Evolutionary conservation across 2,329 filamentous ascomycete species (phyloP).

Genomic region (Xylaria sp.): DNA sequence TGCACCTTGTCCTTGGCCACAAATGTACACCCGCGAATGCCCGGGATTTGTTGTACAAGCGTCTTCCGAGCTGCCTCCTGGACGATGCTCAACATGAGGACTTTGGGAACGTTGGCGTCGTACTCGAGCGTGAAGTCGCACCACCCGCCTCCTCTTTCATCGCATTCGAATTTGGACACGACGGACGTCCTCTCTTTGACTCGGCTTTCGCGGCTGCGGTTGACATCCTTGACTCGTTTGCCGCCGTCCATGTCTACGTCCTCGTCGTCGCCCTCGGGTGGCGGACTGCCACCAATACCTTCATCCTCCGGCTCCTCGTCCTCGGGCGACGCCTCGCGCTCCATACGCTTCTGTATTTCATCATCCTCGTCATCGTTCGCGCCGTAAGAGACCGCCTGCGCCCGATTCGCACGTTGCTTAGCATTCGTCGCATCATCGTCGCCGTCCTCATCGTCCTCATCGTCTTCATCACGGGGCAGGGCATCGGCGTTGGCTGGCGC

Average conservation of each 20-base stretch:
- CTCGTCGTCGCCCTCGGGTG: conserved; percentile 44
- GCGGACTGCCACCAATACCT: conserved; percentile 54
- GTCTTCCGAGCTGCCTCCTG: conserved; percentile 78
- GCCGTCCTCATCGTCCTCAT: conserved; percentile 72
- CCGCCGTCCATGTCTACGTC: conserved; percentile 42
- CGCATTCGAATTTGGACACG: conserved; percentile 78
- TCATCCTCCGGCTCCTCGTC: conserved; percentile 62
- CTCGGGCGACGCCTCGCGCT: conserved; percentile 59
- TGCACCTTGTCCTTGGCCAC: conserved; percentile 61
- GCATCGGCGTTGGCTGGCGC: conserved; percentile 43
- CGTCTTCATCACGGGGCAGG: conserved; percentile 54
- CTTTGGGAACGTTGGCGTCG: conserved; percentile 77
- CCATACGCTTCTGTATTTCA: conserved; percentile 67
- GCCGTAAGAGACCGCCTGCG: conserved; percentile 85
- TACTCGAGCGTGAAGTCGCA: conserved; percentile 86
- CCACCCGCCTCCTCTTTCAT: conserved; percentile 71
- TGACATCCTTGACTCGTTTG: conserved; percentile 25
- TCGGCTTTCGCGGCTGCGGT: conserved; percentile 60
- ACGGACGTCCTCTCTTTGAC: conserved; percentile 66
- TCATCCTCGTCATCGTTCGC: conserved; percentile 92
- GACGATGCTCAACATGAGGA: conserved; percentile 89
- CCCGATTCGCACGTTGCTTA: conserved; percentile 75
- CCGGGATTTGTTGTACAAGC: conserved; percentile 83
- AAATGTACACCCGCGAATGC: conserved; percentile 72
- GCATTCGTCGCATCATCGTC: conserved; percentile 77